Conservation (phyloP, 2,329 filamentous ascomycete species). For the Mycosphaerella sp. region DNA sequence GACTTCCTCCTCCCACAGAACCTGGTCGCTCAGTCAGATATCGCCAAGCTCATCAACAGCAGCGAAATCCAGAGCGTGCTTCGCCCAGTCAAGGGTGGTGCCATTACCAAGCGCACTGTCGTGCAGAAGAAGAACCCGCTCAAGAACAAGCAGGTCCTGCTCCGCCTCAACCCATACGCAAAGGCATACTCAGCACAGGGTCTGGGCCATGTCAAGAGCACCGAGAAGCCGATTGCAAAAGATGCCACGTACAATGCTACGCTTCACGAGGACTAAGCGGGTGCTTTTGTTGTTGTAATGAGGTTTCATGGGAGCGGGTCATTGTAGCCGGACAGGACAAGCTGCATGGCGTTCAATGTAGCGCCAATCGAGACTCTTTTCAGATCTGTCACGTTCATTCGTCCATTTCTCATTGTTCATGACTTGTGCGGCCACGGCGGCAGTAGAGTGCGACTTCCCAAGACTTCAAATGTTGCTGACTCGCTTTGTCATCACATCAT, state of each 20-base stretch:
- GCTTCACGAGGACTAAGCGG: conserved; percentile 45
- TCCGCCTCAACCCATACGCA: conserved; percentile 98
- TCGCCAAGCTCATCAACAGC: conserved; percentile 98
- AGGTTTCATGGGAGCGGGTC: conserved; percentile 20
- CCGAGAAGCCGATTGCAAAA: conserved; percentile 54
- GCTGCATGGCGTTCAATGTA: conserved; percentile 24
- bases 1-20: conserved; percentile 96
- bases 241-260: conserved; percentile 48
- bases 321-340: conserved; percentile 16
- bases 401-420: too few relatives aligned
- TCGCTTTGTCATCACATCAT: too few relatives aligned
- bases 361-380: conserved; percentile 14
- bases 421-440: too few relatives aligned
- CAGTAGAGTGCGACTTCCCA: too few relatives aligned
- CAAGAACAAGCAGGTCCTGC: conserved; percentile 95
- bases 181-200: conserved; percentile 81
- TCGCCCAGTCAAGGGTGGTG: conserved; percentile 81
- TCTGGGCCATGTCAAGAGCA: conserved; percentile 64
- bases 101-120: conserved; percentile 78
- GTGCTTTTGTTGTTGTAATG: conserved; percentile 17
- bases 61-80: conserved; percentile 97
- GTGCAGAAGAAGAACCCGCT: conserved; percentile 99
- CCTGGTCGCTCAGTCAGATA: conserved; percentile 88
- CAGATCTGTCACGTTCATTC: not conserved
- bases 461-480: too few relatives aligned